Base-by-base conservation (phyloP, 148 eudicot species). In the Cornus suecica region DNA sequence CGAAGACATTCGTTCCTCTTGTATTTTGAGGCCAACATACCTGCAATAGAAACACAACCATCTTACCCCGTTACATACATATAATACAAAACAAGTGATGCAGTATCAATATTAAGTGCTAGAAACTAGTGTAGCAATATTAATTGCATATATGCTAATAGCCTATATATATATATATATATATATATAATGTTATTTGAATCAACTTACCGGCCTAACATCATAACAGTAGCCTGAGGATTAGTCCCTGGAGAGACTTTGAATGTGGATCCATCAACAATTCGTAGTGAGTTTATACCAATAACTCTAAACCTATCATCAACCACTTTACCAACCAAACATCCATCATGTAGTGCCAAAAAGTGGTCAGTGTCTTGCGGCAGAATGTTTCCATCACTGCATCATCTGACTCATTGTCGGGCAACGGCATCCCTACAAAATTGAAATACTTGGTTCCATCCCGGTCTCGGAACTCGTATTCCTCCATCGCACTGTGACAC, bases 191-290 rank as follows among this genome's bases (percentile, higher is more conserved):
- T n/a, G n/a, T n/a, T n/a, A n/a, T n/a, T n/a, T n/a, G 10, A 25
- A 22, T 5, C 18, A 66, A 41, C 58, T 26, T 52, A 78, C 80
- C 76, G 41, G 76, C 80, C 80, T 32, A 78, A 28, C 80, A 78
- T 78, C 72, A 78, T 26, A 20, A 71, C 31, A 13, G 80, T 77
- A 13, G 80, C 75, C 68, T 77, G 80, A 30, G 80, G 80, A 18
- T 78, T 78, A 32, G 76, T 78, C 29, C 80, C 80, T 5, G 80
- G 76, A 0, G 76, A 78, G 75, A 20, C 22, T 0, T 24, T 65
- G 41, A 71, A 78, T 2, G 71, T 72, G 14, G 80, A 78, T 13
- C 71, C 76, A 65, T 77, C 80, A 1, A 71, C 75, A 24, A 77
- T 65, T 29, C 80, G 51, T 13, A 77, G 28, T 15, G 70, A 30